phyloP scores from a whole-genome alignment of 2,329 filamentous ascomycete genomes.

The Aspergillus eucalypticola region DNA sequence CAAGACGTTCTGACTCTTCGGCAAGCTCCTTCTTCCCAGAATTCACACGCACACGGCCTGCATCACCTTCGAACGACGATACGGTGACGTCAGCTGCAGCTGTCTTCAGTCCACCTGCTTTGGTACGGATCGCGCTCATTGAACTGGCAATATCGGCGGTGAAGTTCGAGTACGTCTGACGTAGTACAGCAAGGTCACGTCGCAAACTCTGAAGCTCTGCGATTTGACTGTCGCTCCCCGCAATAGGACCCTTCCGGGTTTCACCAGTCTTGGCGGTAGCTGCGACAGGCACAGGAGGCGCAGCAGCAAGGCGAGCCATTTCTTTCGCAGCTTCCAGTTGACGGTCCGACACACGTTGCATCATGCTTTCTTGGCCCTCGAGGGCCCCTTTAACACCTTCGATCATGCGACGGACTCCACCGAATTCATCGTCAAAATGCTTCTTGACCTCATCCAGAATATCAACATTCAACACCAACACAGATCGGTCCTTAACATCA shows the following conservation, averaged over 20 bases:
- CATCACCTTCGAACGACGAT: slow-evolving; percentile 72
- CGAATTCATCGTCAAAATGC: slow-evolving; percentile 90
- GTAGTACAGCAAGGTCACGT: slow-evolving; percentile 84
- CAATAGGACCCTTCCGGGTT: slow-evolving; percentile 28
- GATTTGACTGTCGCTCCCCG: slow-evolving; percentile 61
- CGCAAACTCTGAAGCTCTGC: slow-evolving; percentile 78
- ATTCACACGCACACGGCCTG: slow-evolving; percentile 83
- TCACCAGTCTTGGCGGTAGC: slow-evolving; percentile 27
- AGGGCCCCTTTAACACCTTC: slow-evolving; percentile 82
- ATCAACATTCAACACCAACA: slow-evolving; percentile 93
- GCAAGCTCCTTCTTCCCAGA: slow-evolving; percentile 83
- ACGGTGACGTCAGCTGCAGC: slow-evolving; percentile 69
- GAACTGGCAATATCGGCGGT: slow-evolving; percentile 83
- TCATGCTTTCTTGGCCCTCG: slow-evolving; percentile 75
- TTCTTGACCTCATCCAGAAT: slow-evolving; percentile 92
- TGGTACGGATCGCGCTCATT: slow-evolving; percentile 79
- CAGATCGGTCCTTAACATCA: slow-evolving; percentile 92
- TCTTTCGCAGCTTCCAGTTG: slow-evolving; percentile 89
- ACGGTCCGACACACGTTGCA: slow-evolving; percentile 84
- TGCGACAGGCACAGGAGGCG: slow-evolving; percentile 40
- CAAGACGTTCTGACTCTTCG: slow-evolving; percentile 84
- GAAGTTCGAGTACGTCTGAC: slow-evolving; percentile 91
- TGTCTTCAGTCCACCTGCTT: slow-evolving; percentile 78
- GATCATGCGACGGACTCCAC: slow-evolving; percentile 76
- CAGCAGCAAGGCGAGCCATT: slow-evolving; percentile 66